Evolutionary conservation across 768 basidiomycete species (phyloP).

Genomic region (Pleurotus cornucopiae): DNA sequence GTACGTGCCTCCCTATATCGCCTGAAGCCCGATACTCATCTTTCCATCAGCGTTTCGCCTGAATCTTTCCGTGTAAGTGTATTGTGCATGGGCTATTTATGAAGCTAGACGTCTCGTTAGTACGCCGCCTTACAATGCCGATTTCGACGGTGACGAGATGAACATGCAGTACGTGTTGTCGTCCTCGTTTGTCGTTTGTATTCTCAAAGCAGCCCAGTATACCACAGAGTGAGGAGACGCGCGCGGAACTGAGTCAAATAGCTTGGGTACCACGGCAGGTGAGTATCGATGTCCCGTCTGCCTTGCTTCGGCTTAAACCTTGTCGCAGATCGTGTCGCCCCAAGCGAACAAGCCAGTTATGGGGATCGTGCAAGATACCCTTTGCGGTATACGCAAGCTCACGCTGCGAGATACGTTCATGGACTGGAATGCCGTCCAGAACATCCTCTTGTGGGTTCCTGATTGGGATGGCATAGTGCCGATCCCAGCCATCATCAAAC

Average conservation of each 20-base stretch:
- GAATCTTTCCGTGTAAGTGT: slow-evolving; percentile 92
- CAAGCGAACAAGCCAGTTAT: slow-evolving; percentile 99
- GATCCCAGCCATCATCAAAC: slow-evolving; percentile 91
- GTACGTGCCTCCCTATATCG: slow-evolving; percentile 41
- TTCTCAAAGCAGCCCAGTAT: slow-evolving; percentile 48
- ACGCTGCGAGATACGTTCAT: slow-evolving; percentile 93
- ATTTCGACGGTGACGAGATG: slow-evolving; percentile 99
- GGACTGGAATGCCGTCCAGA: slow-evolving; percentile 95
- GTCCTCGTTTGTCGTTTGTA: neutral
- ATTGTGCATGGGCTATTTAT: slow-evolving; percentile 13
- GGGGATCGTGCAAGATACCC: slow-evolving; percentile 99
- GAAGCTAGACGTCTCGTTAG: slow-evolving; percentile 32
- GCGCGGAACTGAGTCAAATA: slow-evolving; percentile 96
- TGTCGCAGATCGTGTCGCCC: slow-evolving; percentile 87
- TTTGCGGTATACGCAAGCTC: slow-evolving; percentile 96
- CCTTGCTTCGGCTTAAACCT: neutral
- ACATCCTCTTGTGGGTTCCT: slow-evolving; percentile 96
- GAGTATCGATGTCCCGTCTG: slow-evolving; percentile 11
- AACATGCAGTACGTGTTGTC: slow-evolving; percentile 93
- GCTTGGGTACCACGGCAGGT: slow-evolving; percentile 98
- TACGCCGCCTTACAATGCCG: slow-evolving; percentile 98
- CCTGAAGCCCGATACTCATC: neutral
- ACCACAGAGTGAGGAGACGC: slow-evolving; percentile 96
- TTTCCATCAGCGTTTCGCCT: slow-evolving; percentile 78
- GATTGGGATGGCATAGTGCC: slow-evolving; percentile 96